Percentiles rank a stretch among this genome's conserved stretches.
phyloP scores from a whole-genome alignment of 2,329 filamentous ascomycete genomes.

The Talaromyces verruculosus region DNA sequence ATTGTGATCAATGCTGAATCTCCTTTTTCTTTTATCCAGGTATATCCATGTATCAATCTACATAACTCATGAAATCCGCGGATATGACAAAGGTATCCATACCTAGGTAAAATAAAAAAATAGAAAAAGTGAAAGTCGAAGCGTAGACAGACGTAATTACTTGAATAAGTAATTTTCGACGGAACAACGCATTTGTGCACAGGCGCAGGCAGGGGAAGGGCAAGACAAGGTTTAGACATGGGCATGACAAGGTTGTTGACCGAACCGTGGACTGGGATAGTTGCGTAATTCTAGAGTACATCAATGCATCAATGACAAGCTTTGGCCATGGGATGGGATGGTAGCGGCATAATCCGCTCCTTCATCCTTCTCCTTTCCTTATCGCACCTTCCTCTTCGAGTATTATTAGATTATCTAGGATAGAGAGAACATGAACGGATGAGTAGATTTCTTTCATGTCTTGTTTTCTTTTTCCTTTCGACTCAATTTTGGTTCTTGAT shows the following conservation, averaged over 20 bases:
- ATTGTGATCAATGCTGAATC: background rate
- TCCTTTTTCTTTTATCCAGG: background rate
- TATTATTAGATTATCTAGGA: background rate
- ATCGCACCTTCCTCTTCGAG: background rate
- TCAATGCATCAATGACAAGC: background rate
- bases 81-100: background rate
- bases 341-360: background rate
- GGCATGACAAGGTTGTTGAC: background rate
- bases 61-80: background rate
- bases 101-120: no score
- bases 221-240: background rate
- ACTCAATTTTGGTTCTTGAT: background rate
- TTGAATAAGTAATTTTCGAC: background rate
- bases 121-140: background rate
- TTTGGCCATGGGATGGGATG: background rate
- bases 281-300: background rate
- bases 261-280: conserved; percentile 2
- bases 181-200: background rate
- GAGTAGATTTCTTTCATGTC: background rate
- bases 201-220: background rate
- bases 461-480: background rate
- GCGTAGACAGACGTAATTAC: background rate
- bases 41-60: background rate
- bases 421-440: background rate
- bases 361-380: background rate